A percentile compares a stretch with the other conserved stretches of the same genome.
Evolutionary conservation across 2,329 filamentous ascomycete genomes (phyloP).

Genomic region (Epichloe hybrida): DNA sequence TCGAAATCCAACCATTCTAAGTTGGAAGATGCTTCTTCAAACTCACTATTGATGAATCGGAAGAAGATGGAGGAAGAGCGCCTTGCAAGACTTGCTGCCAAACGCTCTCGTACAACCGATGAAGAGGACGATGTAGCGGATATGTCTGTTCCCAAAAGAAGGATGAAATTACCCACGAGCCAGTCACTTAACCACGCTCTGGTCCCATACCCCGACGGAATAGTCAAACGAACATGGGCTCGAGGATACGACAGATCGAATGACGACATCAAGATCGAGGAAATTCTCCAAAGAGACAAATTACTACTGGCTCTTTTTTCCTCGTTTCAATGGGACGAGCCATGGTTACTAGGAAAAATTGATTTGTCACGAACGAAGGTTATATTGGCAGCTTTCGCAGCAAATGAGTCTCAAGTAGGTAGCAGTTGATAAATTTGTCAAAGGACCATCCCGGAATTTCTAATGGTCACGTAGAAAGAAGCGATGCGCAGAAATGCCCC

Average conservation of each 20-base stretch:
- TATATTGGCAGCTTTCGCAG: constrained; percentile 44
- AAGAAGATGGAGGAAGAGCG: constrained; percentile 79
- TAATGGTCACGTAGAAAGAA: constrained; percentile 24
- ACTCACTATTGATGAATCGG: constrained; percentile 50
- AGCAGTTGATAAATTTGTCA: background rate
- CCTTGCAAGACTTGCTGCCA: constrained; percentile 50
- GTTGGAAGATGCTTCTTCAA: constrained; percentile 10
- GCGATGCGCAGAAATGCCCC: constrained; percentile 37
- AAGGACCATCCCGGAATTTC: background rate
- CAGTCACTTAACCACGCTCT: background rate
- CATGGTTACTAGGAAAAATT: constrained; percentile 66
- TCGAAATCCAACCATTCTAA: background rate
- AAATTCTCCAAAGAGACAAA: constrained; percentile 61
- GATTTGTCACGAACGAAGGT: constrained; percentile 46
- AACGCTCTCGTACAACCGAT: constrained; percentile 26
- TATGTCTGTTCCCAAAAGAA: constrained; percentile 15
- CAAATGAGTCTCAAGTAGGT: constrained; percentile 36
- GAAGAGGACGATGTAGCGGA: constrained; percentile 17
- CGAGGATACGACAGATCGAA: constrained; percentile 43
- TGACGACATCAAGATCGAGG: constrained; percentile 77
- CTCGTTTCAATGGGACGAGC: constrained; percentile 73
- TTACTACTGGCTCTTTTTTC: constrained; percentile 70
- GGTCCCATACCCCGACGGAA: constrained; percentile 41
- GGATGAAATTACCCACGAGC: constrained; percentile 5
- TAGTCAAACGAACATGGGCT: constrained; percentile 72